Evolutionary conservation across 2,329 filamentous ascomycete genomes (phyloP).

Genomic region (Cladosporium oxysporum): DNA sequence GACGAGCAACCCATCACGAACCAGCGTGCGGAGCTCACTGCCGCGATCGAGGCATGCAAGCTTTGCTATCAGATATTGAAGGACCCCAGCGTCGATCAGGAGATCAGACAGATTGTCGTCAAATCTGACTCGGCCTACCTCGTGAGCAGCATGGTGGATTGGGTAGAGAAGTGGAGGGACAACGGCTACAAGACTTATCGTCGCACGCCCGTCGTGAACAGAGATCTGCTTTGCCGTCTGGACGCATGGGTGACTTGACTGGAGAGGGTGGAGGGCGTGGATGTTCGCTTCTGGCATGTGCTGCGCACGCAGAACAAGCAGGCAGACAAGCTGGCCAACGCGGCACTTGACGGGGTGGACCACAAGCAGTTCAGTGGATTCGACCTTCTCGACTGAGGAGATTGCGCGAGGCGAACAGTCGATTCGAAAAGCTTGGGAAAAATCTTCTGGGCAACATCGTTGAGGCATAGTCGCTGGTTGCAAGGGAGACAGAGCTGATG

Average conservation of each 20-base stretch:
- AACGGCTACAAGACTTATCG: constrained; percentile 33
- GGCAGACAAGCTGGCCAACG: background rate
- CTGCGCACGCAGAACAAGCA: background rate
- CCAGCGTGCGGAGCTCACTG: constrained; percentile 26
- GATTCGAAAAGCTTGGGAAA: background rate
- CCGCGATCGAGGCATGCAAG: constrained; percentile 25
- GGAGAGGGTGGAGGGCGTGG: constrained; percentile 10
- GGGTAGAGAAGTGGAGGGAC: constrained; percentile 36
- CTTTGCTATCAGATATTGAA: constrained; percentile 19
- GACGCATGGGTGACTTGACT: constrained; percentile 13
- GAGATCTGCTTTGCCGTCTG: constrained; percentile 27
- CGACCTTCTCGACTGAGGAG: background rate
- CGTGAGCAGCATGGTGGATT: constrained; percentile 36
- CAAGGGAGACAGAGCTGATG: background rate
- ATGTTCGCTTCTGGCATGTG: constrained; percentile 36
- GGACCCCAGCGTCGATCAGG: background rate
- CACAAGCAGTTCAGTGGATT: background rate
- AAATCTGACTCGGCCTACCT: constrained; percentile 40
- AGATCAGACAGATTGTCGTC: constrained; percentile 26
- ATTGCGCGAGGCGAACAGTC: background rate
- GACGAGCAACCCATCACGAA: constrained; percentile 21
- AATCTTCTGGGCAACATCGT: background rate
- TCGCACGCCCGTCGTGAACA: constrained; percentile 31
- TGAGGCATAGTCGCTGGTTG: background rate
- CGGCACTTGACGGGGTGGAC: constrained; percentile 34